Percentiles rank a stretch among this genome's conserved stretches.
phyloP scores from a whole-genome alignment of 768 basidiomycete species.

The Zangia roseola region DNA sequence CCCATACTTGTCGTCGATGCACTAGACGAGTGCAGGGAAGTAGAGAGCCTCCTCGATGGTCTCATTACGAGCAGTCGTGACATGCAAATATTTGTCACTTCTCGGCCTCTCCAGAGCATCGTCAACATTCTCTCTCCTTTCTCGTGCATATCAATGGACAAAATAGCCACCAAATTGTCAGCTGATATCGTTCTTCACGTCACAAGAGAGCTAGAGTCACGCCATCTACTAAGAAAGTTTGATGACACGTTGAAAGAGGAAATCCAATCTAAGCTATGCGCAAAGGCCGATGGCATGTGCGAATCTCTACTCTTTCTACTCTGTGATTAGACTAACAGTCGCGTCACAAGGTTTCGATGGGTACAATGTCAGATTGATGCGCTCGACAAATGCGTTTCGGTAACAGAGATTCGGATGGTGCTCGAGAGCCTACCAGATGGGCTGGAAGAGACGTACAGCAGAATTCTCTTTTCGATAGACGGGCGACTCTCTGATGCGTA shows the following conservation, averaged over 20 bases:
- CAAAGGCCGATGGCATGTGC: too few species aligned
- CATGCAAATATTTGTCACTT: slow-evolving; percentile 7
- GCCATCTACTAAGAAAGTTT: slow-evolving; percentile 1
- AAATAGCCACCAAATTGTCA: not conserved
- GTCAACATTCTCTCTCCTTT: not conserved
- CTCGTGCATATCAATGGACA: slow-evolving; percentile 10
- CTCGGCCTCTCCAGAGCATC: slow-evolving; percentile 7
- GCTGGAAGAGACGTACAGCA: slow-evolving; percentile 22
- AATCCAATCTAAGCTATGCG: not conserved
- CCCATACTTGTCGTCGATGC: slow-evolving; percentile 18
- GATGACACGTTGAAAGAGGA: not conserved
- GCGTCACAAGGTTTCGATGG: slow-evolving; percentile 14
- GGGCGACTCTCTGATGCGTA: not conserved
- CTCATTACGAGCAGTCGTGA: not conserved
- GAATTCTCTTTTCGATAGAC: slow-evolving; percentile 17
- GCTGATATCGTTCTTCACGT: slow-evolving; percentile 12
- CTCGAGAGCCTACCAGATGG: slow-evolving; percentile 14
- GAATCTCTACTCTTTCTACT: not conserved
- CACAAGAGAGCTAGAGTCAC: slow-evolving; percentile 4
- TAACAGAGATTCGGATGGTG: not conserved
- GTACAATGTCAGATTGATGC: slow-evolving; percentile 18
- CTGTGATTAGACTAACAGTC: not conserved
- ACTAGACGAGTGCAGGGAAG: slow-evolving; percentile 20
- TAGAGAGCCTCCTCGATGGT: slow-evolving; percentile 8
- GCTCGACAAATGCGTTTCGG: not conserved